These are phyloP conservation scores for Fusarium concolor DNA, from an alignment of 2,329 filamentous ascomycete species.

Conservation along the genomic window DNA sequence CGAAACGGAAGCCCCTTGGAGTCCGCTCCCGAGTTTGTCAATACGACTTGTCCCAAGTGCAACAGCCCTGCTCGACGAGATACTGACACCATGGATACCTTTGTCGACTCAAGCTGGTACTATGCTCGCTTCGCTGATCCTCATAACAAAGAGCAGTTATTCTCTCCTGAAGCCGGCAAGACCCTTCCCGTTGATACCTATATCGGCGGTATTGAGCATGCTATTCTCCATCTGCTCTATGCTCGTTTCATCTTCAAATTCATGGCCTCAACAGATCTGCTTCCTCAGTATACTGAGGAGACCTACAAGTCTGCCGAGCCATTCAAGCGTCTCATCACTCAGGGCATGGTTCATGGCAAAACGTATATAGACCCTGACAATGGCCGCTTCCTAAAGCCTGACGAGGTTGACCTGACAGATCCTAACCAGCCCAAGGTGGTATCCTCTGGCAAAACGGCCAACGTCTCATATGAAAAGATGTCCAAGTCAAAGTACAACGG, in stretches of 20 bases:
- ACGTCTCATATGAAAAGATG: constrained; percentile 87
- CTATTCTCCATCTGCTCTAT: constrained; percentile 89
- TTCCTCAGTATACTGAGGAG: constrained; percentile 54
- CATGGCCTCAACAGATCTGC: constrained; percentile 67
- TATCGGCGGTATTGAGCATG: constrained; percentile 89
- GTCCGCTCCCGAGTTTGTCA: constrained; percentile 76
- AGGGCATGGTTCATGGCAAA: constrained; percentile 93
- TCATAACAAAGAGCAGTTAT: constrained; percentile 69
- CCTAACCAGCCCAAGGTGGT: constrained; percentile 69
- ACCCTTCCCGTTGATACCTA: constrained; percentile 86
- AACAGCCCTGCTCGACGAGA: constrained; percentile 78
- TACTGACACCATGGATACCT: constrained; percentile 96
- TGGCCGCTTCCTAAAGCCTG: constrained; percentile 80
- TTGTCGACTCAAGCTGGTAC: constrained; percentile 96
- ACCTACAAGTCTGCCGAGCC: constrained; percentile 70
- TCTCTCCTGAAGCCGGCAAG: constrained; percentile 70
- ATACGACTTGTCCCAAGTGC: constrained; percentile 81
- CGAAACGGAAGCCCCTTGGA: constrained; percentile 83
- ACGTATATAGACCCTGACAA: constrained; percentile 81
- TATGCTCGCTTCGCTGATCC: constrained; percentile 83
- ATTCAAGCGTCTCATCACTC: constrained; percentile 84
- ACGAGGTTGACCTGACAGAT: constrained; percentile 75
- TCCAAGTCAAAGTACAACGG: constrained; percentile 95
- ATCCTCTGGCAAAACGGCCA: constrained; percentile 68
- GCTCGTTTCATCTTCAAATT: constrained; percentile 93